These are phyloP conservation scores for Canariomyces notabilis DNA, from an alignment of 2,329 filamentous ascomycete genomes.

Conservation along the genomic window DNA sequence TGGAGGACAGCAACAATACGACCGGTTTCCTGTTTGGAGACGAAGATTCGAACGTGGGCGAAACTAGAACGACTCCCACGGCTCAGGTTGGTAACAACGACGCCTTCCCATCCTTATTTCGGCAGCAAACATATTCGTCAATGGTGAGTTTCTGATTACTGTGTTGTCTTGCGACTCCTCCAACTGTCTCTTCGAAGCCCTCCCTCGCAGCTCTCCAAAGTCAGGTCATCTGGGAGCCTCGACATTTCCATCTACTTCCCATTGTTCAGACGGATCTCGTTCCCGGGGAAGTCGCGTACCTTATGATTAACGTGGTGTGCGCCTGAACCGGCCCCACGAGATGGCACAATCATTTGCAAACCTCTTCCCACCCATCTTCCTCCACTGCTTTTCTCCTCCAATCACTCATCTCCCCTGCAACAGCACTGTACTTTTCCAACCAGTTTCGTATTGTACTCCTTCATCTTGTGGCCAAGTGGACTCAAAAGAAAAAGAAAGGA, in stretches of 20 bases:
- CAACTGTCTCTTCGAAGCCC: background rate
- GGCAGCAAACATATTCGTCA: slow-evolving; percentile 48
- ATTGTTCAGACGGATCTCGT: background rate
- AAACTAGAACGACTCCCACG: slow-evolving; percentile 62
- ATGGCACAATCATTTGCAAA: background rate
- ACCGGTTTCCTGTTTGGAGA: slow-evolving; percentile 82
- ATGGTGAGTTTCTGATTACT: slow-evolving; percentile 37
- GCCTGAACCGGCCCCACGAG: background rate
- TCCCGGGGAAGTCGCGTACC: background rate
- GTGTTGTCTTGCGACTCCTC: background rate
- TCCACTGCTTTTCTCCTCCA: background rate
- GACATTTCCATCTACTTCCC: background rate
- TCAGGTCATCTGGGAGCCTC: background rate
- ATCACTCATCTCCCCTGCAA: background rate
- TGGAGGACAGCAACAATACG: slow-evolving; percentile 84
- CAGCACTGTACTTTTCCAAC: background rate
- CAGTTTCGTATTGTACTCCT: background rate
- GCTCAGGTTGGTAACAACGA: slow-evolving; percentile 60
- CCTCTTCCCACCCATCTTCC: background rate
- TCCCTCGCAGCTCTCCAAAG: background rate
- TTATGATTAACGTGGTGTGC: background rate
- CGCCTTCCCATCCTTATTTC: slow-evolving; percentile 78
- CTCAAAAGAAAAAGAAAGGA: too few relatives aligned
- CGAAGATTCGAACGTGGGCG: slow-evolving; percentile 60
- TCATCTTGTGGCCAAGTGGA: background rate